Percentiles rank a stretch among this genome's conserved stretches.
These are phyloP conservation scores for Cudoniella acicularis DNA, from an alignment of 495 filamentous ascomycete species.

Conservation along the genomic window DNA sequence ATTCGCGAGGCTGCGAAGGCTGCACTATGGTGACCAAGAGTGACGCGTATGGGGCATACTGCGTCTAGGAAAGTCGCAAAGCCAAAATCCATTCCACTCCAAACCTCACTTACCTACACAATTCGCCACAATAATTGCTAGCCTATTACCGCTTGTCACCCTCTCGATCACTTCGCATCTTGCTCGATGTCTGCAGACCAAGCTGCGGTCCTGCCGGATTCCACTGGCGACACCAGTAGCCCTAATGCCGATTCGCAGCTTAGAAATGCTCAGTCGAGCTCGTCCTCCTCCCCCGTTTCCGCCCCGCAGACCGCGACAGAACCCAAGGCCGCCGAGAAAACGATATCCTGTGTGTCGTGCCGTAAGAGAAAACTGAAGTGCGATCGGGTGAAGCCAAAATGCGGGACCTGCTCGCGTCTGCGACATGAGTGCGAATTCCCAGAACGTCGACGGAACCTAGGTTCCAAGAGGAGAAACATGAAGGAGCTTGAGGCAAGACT, in stretches of 20 bases:
- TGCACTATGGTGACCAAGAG: neutral
- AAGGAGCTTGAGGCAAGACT: constrained; percentile 93
- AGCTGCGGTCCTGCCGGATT: neutral
- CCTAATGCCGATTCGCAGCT: neutral
- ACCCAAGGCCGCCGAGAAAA: constrained; percentile 46
- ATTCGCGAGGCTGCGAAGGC: neutral
- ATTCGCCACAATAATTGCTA: too few relatives aligned
- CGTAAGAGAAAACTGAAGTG: constrained; percentile 86
- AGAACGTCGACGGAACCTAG: constrained; percentile 91
- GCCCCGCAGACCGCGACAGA: neutral
- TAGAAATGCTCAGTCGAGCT: neutral
- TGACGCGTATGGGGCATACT: neutral
- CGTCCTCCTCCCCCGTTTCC: neutral
- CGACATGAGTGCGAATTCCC: constrained; percentile 92
- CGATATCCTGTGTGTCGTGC: constrained; percentile 93
- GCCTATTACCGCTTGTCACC: too few relatives aligned
- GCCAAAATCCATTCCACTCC: too few relatives aligned
- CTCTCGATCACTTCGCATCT: too few relatives aligned
- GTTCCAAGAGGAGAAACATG: constrained; percentile 94
- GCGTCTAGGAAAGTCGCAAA: too few relatives aligned
- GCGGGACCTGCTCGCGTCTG: constrained; percentile 83
- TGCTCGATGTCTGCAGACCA: neutral
- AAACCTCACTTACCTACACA: too few relatives aligned
- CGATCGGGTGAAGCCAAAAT: constrained; percentile 75
- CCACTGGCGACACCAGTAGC: neutral